Conservation (phyloP, 2,329 filamentous ascomycete genomes). For the Geosmithia morbida region DNA sequence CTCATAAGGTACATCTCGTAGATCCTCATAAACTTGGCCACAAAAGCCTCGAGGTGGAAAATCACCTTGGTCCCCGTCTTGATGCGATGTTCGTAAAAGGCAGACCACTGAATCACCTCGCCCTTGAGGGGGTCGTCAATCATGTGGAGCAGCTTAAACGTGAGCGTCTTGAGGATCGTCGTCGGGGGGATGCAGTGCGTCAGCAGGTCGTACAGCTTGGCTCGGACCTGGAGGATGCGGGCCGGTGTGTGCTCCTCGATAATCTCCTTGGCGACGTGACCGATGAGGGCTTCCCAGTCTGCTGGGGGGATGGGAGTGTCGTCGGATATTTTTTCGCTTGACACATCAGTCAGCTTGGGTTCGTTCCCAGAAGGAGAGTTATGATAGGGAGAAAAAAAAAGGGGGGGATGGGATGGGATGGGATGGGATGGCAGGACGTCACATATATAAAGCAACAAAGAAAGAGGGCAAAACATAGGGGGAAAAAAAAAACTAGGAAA, state of each 20-base stretch:
- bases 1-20: constrained; percentile 85
- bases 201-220: constrained; percentile 91
- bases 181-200: constrained; percentile 96
- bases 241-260: constrained; percentile 85
- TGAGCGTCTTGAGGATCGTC: constrained; percentile 85
- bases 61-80: constrained; percentile 89
- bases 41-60: constrained; percentile 95
- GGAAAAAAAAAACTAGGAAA: background rate
- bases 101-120: constrained; percentile 89
- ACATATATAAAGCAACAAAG: too few species aligned
- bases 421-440: too few species aligned
- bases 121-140: constrained; percentile 83
- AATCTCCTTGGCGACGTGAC: constrained; percentile 83
- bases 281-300: constrained; percentile 90
- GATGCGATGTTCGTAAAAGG: constrained; percentile 94
- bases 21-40: constrained; percentile 96
- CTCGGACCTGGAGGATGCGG: constrained; percentile 72
- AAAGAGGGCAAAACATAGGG: background rate
- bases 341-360: constrained; percentile 8
- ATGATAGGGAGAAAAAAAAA: background rate
- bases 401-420: too few species aligned
- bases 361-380: background rate
- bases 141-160: constrained; percentile 78
- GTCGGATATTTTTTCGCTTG: constrained; percentile 79
- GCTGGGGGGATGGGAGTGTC: constrained; percentile 82